Conservation (phyloP, 2,329 filamentous ascomycete species). For the Colletotrichum sojae region DNA sequence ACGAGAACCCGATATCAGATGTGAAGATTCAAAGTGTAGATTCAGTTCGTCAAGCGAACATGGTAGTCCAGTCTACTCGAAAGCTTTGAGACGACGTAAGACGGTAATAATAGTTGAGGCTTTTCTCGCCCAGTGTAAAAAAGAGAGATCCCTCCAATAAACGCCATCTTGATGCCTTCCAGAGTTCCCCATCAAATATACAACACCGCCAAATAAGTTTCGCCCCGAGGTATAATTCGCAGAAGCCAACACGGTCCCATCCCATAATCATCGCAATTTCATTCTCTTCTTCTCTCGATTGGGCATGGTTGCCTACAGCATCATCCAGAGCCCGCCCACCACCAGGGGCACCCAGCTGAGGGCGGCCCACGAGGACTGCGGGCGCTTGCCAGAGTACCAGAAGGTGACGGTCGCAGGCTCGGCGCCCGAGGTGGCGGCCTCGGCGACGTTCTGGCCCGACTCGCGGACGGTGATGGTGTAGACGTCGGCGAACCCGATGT, state of each 20-base stretch:
- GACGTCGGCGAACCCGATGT: slow-evolving; percentile 82
- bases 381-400: slow-evolving; percentile 22
- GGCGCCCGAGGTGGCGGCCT: slow-evolving; percentile 49
- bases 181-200: background rate
- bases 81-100: no score
- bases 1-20: background rate
- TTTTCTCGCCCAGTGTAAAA: background rate
- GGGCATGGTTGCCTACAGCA: no score
- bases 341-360: slow-evolving; percentile 60
- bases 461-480: slow-evolving; percentile 75
- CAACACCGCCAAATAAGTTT: slow-evolving; percentile 15
- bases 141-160: slow-evolving; percentile 1
- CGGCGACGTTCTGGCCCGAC: slow-evolving; percentile 47
- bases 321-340: slow-evolving; percentile 54
- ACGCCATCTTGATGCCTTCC: slow-evolving; percentile 41
- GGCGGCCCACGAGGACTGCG: slow-evolving; percentile 35
- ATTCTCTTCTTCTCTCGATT: background rate
- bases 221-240: slow-evolving; percentile 25
- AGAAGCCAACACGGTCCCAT: background rate
- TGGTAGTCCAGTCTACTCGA: background rate
- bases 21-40: background rate
- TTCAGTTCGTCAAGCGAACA: background rate
- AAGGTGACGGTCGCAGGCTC: slow-evolving; percentile 44
- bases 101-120: background rate
- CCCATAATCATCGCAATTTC: background rate